Evolutionary conservation across 306 rosid species (phyloP).

Genomic region (Cucumis sativus): Cucumber_9930_V3 NC_026658.2:26005501-26006000

Average conservation of each 20-base stretch:
- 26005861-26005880: background rate
- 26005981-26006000: too few relatives aligned
- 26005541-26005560: background rate
- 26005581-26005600: background rate
- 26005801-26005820: too few relatives aligned
- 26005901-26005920: background rate
- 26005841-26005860: too few relatives aligned
- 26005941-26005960: background rate
- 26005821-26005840: too few relatives aligned
- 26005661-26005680: slow-evolving; percentile 10
- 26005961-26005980: background rate
- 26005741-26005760: background rate
- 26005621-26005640: slow-evolving; percentile 83
- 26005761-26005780: background rate
- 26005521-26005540: background rate
- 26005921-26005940: too few relatives aligned
- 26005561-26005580: background rate
- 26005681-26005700: background rate
- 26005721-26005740: slow-evolving; percentile 12
- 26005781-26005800: too few relatives aligned
- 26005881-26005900: background rate
- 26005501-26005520: slow-evolving; percentile 8
- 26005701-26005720: background rate
- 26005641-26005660: slow-evolving; percentile 72
- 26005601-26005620: background rate